Percentiles rank a stretch among this genome's conserved stretches.
phyloP scores from a whole-genome alignment of 2,329 filamentous ascomycete genomes.

The Tolypocladium endophyticum region DNA sequence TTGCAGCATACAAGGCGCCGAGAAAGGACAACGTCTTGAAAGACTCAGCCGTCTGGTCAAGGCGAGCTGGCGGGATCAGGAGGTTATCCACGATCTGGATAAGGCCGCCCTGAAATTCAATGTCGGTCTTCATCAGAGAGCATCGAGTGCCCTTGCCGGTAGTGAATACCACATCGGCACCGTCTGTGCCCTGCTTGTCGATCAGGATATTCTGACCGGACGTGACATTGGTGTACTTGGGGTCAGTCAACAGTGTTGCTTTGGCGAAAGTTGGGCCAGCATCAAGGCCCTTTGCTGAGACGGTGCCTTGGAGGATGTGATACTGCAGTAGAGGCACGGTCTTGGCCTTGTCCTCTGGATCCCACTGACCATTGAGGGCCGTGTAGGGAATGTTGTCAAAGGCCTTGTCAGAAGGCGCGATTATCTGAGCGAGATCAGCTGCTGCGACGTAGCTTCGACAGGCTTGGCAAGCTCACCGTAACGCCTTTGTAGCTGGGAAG shows the following conservation, averaged over 20 bases:
- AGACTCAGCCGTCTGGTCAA: constrained; percentile 39
- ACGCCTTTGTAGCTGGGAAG: constrained; percentile 31
- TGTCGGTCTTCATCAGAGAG: constrained; percentile 30
- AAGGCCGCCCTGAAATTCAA: constrained; percentile 36
- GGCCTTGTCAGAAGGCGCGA: constrained; percentile 47
- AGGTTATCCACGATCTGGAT: constrained; percentile 43
- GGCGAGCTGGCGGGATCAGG: constrained; percentile 33
- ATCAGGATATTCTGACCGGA: constrained; percentile 37
- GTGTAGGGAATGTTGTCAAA: constrained; percentile 44
- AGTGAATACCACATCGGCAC: constrained; percentile 34
- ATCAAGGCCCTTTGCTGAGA: constrained; percentile 27
- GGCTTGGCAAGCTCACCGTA: constrained; percentile 21
- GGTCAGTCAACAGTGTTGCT: constrained; percentile 30
- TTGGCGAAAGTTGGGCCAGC: constrained; percentile 26
- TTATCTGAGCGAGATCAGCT: constrained; percentile 25
- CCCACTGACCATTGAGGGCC: constrained; percentile 35
- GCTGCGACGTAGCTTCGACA: neutral
- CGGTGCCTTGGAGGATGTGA: constrained; percentile 46
- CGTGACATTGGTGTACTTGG: constrained; percentile 36
- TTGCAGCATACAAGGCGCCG: constrained; percentile 19
- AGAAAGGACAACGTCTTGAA: constrained; percentile 31
- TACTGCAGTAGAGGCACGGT: constrained; percentile 45
- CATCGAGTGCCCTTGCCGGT: constrained; percentile 35
- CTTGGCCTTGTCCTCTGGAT: constrained; percentile 31
- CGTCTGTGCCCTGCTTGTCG: constrained; percentile 25